Conservation (phyloP, 2,329 filamentous ascomycete genomes). For the Verticillium nonalfalfae region DNA sequence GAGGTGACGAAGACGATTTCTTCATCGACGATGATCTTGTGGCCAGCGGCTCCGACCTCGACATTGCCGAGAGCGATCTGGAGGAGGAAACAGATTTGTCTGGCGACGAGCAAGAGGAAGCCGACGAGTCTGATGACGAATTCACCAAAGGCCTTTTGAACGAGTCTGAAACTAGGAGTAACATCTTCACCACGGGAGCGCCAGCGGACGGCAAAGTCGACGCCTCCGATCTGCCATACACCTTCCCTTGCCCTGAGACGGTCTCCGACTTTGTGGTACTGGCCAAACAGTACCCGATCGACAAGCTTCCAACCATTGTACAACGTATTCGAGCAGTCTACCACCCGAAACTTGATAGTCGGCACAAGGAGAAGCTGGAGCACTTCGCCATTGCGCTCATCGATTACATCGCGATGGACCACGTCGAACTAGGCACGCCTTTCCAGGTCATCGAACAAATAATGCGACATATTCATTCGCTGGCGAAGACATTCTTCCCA, state of each 20-base stretch:
- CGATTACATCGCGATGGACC: slow-evolving; percentile 42
- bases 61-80: slow-evolving; percentile 47
- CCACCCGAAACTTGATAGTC: slow-evolving; percentile 76
- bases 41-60: slow-evolving; percentile 70
- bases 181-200: slow-evolving; percentile 35
- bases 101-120: slow-evolving; percentile 28
- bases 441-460: slow-evolving; percentile 71
- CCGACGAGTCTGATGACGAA: slow-evolving; percentile 54
- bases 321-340: slow-evolving; percentile 90
- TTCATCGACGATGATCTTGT: slow-evolving; percentile 83
- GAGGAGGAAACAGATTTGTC: slow-evolving; percentile 39
- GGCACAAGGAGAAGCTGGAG: slow-evolving; percentile 78
- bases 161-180: slow-evolving; percentile 47
- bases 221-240: slow-evolving; percentile 57
- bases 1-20: slow-evolving; percentile 93
- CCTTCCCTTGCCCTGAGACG: slow-evolving; percentile 76
- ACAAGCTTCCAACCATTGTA: slow-evolving; percentile 70
- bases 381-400: slow-evolving; percentile 62
- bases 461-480: slow-evolving; percentile 84
- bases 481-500: slow-evolving; percentile 73
- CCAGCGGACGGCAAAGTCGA: slow-evolving; percentile 41
- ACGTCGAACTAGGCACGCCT: slow-evolving; percentile 30
- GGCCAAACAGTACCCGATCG: slow-evolving; percentile 51
- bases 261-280: slow-evolving; percentile 69
- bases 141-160: slow-evolving; percentile 65